Percentiles rank a stretch among this genome's conserved stretches.
These are phyloP conservation scores for Fusarium sp. DNA, from an alignment of 2,329 filamentous ascomycete species.

Conservation along the genomic window DNA sequence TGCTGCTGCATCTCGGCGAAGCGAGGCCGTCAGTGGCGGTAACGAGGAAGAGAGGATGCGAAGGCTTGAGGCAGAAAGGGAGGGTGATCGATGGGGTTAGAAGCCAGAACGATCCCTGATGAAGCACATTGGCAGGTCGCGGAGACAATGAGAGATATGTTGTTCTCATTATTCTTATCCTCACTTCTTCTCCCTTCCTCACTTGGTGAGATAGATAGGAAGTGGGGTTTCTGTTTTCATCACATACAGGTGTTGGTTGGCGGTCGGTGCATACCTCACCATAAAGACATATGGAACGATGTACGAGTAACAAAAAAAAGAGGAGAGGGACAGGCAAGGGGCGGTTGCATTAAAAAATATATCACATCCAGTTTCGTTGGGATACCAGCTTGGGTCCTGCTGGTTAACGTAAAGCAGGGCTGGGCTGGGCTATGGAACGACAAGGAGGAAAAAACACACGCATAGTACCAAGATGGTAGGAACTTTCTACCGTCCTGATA, in stretches of 20 bases:
- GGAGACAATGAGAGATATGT: slow-evolving; percentile 19
- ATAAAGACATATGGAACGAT: slow-evolving; percentile 6
- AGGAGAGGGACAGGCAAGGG: background rate
- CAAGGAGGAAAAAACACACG: slow-evolving; percentile 5
- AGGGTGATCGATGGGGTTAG: slow-evolving; percentile 65
- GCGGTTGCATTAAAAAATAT: slow-evolving; percentile 16
- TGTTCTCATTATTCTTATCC: background rate
- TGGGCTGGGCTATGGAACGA: background rate
- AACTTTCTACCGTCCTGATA: slow-evolving; percentile 15
- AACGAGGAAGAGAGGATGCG: slow-evolving; percentile 67
- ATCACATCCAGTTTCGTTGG: slow-evolving; percentile 18
- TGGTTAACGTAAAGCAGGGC: slow-evolving; percentile 5
- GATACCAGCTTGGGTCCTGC: slow-evolving; percentile 12
- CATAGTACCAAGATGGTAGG: slow-evolving; percentile 4
- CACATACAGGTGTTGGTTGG: slow-evolving; percentile 31
- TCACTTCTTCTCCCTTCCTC: background rate
- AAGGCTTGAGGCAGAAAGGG: slow-evolving; percentile 71
- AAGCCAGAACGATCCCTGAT: slow-evolving; percentile 15
- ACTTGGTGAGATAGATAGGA: background rate
- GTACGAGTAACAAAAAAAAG: slow-evolving; percentile 35
- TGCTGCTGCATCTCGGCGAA: slow-evolving; percentile 56
- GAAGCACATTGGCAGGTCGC: slow-evolving; percentile 12
- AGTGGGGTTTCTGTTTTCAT: slow-evolving; percentile 12
- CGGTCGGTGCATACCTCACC: slow-evolving; percentile 18
- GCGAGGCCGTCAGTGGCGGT: slow-evolving; percentile 62